Conservation (phyloP, 2,329 filamentous ascomycete genomes). For the Zasmidium angulare region DNA sequence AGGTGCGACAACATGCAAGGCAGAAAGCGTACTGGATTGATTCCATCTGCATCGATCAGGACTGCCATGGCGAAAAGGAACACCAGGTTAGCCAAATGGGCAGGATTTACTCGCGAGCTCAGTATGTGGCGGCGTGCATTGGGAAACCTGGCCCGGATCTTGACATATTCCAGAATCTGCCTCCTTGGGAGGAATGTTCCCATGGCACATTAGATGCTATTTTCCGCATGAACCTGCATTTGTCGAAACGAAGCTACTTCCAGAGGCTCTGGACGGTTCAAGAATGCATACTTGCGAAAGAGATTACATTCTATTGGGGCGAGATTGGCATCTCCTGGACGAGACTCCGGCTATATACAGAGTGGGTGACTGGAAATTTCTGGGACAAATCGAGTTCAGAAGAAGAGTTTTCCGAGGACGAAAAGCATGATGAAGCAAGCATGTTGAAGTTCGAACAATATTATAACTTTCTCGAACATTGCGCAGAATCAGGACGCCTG, state of each 20-base stretch:
- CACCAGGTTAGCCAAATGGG: constrained; percentile 20
- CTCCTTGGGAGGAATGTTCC: neutral
- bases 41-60: constrained; percentile 23
- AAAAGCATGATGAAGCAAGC: too few species aligned
- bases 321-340: neutral
- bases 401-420: too few species aligned
- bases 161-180: neutral
- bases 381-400: too few species aligned
- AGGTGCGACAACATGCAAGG: neutral
- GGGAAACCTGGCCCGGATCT: neutral
- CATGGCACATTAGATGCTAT: too few species aligned
- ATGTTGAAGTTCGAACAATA: too few species aligned
- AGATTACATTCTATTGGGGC: neutral
- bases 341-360: too few species aligned
- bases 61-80: constrained; percentile 12
- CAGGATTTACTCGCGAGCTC: constrained; percentile 11
- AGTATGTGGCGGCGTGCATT: constrained; percentile 2
- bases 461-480: too few species aligned
- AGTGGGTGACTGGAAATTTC: too few species aligned
- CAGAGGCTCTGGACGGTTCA: constrained; percentile 5
- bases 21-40: constrained; percentile 14
- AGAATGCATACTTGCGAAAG: constrained; percentile 5
- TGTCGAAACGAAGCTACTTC: constrained; percentile 5
- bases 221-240: too few species aligned
- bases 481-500: too few species aligned